Conservation (phyloP, 306 rosid genomes). For the Canavalia gladiata region DNA sequence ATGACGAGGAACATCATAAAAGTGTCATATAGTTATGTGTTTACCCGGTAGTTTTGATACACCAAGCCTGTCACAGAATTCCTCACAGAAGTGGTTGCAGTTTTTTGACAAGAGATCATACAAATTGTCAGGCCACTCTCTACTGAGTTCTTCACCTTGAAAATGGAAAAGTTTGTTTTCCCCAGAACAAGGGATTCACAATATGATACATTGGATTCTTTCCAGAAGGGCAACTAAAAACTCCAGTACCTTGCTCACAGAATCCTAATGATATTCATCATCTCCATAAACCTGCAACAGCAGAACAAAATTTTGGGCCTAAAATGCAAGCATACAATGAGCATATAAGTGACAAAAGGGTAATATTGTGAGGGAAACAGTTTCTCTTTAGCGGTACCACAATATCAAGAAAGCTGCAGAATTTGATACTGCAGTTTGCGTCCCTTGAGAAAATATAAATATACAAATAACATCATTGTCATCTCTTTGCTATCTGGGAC, state of each 20-base stretch:
- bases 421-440: conserved; percentile 4
- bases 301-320: conserved; percentile 17
- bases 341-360: background rate
- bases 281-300: conserved; percentile 80
- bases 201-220: conserved; percentile 95
- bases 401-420: conserved; percentile 13
- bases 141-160: conserved; percentile 89
- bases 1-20: background rate
- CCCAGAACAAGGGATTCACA: conserved; percentile 87
- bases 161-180: conserved; percentile 69
- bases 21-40: conserved; percentile 13
- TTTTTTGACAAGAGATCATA: conserved; percentile 93
- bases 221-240: conserved; percentile 91
- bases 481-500: background rate
- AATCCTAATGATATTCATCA: conserved; percentile 98
- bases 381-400: conserved; percentile 1
- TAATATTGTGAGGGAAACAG: background rate
- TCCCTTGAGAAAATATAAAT: background rate
- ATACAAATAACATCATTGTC: background rate
- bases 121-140: conserved; percentile 94
- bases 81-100: conserved; percentile 99
- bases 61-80: conserved; percentile 85
- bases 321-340: conserved; percentile 24
- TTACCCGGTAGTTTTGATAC: conserved; percentile 97
- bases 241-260: conserved; percentile 98